Evolutionary conservation across 768 basidiomycete genomes (phyloP).

Genomic region (Hemileccinum rubropunctum): DNA sequence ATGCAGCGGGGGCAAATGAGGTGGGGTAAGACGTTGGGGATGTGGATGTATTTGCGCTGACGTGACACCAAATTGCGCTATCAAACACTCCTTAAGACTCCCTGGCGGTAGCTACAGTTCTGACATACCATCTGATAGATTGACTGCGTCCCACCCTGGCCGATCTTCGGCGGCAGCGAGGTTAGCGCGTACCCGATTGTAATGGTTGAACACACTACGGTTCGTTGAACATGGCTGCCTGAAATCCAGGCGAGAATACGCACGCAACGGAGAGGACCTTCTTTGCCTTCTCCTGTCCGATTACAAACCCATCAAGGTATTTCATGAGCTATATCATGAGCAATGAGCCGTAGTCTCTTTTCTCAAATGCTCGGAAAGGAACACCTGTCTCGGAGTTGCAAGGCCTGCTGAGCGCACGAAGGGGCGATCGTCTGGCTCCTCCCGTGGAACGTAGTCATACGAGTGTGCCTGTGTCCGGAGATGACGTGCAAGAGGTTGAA

Average conservation of each 20-base stretch:
- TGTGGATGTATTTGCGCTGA: constrained; percentile 65
- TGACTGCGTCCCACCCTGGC: constrained; percentile 28
- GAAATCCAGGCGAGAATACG: constrained; percentile 32
- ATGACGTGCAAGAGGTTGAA: constrained; percentile 31
- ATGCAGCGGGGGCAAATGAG: constrained; percentile 36
- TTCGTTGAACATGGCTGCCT: not conserved
- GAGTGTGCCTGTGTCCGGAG: constrained; percentile 58
- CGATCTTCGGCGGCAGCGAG: constrained; percentile 47
- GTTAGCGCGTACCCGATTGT: constrained; percentile 82
- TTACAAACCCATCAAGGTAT: constrained; percentile 85
- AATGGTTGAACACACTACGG: constrained; percentile 89
- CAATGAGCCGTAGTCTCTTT: constrained; percentile 8
- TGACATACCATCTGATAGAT: constrained; percentile 29
- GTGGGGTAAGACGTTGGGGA: constrained; percentile 37
- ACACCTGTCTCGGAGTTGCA: constrained; percentile 59
- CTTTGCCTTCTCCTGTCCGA: constrained; percentile 92
- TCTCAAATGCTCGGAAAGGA: not conserved
- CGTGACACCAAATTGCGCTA: constrained; percentile 42
- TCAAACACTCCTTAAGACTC: not conserved
- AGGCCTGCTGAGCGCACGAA: constrained; percentile 42
- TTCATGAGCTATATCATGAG: constrained; percentile 58
- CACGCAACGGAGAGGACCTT: constrained; percentile 93
- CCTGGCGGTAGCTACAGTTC: not conserved
- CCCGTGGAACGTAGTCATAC: constrained; percentile 38
- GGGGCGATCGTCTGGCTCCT: constrained; percentile 32